phyloP scores from a whole-genome alignment of 768 basidiomycete species.

The Trametes meyenii region DNA sequence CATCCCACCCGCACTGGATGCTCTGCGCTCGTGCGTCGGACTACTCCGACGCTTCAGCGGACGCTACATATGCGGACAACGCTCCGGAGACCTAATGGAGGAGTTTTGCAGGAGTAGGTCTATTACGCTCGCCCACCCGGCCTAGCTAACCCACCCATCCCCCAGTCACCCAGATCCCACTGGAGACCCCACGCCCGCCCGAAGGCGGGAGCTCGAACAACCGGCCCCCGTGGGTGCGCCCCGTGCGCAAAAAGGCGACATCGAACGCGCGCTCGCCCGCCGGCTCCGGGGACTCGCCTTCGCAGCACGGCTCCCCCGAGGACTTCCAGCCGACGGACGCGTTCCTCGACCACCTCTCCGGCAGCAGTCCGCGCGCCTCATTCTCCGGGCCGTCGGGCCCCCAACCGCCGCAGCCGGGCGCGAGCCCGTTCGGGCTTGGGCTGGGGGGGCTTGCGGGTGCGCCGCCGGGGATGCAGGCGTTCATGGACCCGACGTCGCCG shows the following conservation, averaged over 20 bases:
- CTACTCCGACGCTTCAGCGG: conserved; percentile 88
- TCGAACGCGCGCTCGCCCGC: conserved; percentile 46
- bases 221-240: conserved; percentile 86
- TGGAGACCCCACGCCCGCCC: conserved; percentile 61
- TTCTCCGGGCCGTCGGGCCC: conserved; percentile 8
- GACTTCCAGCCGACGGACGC: conserved; percentile 64
- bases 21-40: conserved; percentile 84
- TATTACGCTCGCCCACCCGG: background rate
- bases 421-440: background rate
- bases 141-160: conserved; percentile 4
- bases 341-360: conserved; percentile 49
- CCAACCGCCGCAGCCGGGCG: background rate
- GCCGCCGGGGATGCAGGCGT: conserved; percentile 43
- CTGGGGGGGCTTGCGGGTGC: conserved; percentile 9
- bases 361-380: conserved; percentile 14
- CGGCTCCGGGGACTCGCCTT: conserved; percentile 33
- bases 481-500: conserved; percentile 31
- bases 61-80: conserved; percentile 87
- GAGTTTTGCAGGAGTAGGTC: conserved; percentile 91
- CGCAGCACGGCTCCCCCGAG: conserved; percentile 59
- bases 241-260: conserved; percentile 77
- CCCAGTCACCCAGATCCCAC: conserved; percentile 81
- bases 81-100: conserved; percentile 92
- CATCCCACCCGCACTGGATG: conserved; percentile 82
- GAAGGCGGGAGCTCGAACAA: conserved; percentile 51